Evolutionary conservation across 1,284 basidiomycete species (phyloP).

Genomic region (Ustilago vetiveriae): DNA sequence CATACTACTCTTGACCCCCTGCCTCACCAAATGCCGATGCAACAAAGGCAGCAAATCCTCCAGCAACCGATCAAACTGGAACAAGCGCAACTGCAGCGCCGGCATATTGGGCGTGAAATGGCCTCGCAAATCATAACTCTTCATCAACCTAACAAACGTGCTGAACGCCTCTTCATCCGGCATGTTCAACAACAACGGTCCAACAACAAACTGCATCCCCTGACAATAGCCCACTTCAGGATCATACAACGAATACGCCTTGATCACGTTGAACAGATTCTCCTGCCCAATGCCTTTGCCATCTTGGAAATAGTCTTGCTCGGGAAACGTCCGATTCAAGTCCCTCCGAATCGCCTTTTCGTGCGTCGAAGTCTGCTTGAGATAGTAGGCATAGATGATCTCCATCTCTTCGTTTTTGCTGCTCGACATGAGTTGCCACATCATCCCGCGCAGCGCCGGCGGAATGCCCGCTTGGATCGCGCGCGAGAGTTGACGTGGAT

Average conservation of each 20-base stretch:
- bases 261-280: conserved; percentile 94
- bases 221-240: conserved; percentile 96
- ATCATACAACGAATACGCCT: conserved; percentile 96
- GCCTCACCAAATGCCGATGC: conserved; percentile 87
- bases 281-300: conserved; percentile 93
- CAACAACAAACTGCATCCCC: conserved; percentile 87
- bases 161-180: conserved; percentile 83
- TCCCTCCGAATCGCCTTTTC: conserved; percentile 94
- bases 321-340: conserved; percentile 91
- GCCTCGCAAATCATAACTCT: conserved; percentile 92
- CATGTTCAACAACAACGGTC: conserved; percentile 84
- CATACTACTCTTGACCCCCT: conserved; percentile 90
- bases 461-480: conserved; percentile 95
- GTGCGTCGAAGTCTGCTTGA: conserved; percentile 85
- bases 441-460: conserved; percentile 84
- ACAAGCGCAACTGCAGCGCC: conserved; percentile 87
- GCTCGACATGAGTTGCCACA: conserved; percentile 97
- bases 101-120: conserved; percentile 99
- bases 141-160: conserved; percentile 95
- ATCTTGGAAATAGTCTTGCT: conserved; percentile 88
- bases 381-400: conserved; percentile 79
- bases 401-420: conserved; percentile 87
- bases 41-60: conserved; percentile 91
- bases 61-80: conserved; percentile 89
- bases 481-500: conserved; percentile 74